Evolutionary conservation across 1,139 yeast genomes (phyloP).

Genomic region (Sugiyamaella sp.): DNA sequence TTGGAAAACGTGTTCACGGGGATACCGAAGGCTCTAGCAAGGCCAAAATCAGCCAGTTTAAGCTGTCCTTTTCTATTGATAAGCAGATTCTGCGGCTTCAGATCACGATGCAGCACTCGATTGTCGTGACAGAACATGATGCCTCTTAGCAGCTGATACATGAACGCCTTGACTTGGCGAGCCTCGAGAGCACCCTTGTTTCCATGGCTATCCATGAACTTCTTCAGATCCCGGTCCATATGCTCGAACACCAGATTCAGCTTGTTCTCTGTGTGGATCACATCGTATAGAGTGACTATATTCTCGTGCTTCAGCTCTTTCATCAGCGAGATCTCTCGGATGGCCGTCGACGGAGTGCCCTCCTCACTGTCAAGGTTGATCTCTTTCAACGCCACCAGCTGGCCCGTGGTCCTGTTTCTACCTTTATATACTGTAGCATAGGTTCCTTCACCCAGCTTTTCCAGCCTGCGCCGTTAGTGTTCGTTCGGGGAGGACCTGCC

Average conservation of each 20-base stretch:
- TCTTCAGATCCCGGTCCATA: conserved; percentile 92
- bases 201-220: conserved; percentile 90
- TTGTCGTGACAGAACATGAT: conserved; percentile 94
- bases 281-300: conserved; percentile 90
- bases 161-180: conserved; percentile 80
- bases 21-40: conserved; percentile 96
- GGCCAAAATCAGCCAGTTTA: conserved; percentile 95
- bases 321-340: conserved; percentile 94
- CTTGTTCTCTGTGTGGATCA: conserved; percentile 95
- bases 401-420: conserved; percentile 87
- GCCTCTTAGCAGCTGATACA: conserved; percentile 90
- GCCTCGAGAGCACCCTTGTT: conserved; percentile 78
- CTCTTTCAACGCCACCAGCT: conserved; percentile 91
- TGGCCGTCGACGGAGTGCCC: conserved; percentile 98
- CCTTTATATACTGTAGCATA: conserved; percentile 98
- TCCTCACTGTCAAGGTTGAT: conserved; percentile 94
- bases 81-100: conserved; percentile 91
- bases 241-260: conserved; percentile 89
- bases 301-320: conserved; percentile 94
- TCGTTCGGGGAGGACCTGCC: background rate
- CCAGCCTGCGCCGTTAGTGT: conserved; percentile 49
- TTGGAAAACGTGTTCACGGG: conserved; percentile 97
- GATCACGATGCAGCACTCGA: conserved; percentile 89
- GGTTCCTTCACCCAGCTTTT: conserved; percentile 96
- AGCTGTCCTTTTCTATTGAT: conserved; percentile 87